Evolutionary conservation across 495 filamentous ascomycete species (phyloP).

Genomic region (Neurospora sp.): DNA sequence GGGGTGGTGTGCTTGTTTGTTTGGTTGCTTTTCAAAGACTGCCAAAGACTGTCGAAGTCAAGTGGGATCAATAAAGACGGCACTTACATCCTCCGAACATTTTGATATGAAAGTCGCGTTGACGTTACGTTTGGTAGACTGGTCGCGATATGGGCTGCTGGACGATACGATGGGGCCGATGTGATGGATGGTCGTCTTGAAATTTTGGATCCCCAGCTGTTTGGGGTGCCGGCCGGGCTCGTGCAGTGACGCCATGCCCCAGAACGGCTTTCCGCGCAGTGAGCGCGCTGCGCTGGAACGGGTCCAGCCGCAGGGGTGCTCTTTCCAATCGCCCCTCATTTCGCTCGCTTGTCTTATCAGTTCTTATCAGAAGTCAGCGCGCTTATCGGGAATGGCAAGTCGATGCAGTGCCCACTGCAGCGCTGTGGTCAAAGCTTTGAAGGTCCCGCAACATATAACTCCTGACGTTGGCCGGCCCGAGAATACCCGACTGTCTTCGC

Average conservation of each 20-base stretch:
- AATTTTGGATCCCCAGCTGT: background rate
- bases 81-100: conserved; percentile 40
- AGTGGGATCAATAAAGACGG: no score
- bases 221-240: background rate
- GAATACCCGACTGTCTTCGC: conserved; percentile 16
- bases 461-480: conserved; percentile 10
- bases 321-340: background rate
- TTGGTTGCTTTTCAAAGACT: background rate
- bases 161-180: background rate
- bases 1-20: conserved; percentile 6
- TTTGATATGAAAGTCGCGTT: conserved; percentile 8
- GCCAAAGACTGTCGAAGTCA: no score
- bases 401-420: background rate
- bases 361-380: background rate
- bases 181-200: background rate
- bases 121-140: background rate
- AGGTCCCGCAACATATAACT: background rate
- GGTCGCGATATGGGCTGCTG: background rate
- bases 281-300: background rate
- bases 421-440: background rate
- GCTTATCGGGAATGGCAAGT: background rate
- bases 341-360: background rate
- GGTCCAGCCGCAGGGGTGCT: background rate
- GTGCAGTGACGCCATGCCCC: background rate
- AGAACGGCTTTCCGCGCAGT: background rate